These are phyloP conservation scores for Harringtonia lauricola DNA, from an alignment of 2,329 filamentous ascomycete species.

Conservation along the genomic window DNA sequence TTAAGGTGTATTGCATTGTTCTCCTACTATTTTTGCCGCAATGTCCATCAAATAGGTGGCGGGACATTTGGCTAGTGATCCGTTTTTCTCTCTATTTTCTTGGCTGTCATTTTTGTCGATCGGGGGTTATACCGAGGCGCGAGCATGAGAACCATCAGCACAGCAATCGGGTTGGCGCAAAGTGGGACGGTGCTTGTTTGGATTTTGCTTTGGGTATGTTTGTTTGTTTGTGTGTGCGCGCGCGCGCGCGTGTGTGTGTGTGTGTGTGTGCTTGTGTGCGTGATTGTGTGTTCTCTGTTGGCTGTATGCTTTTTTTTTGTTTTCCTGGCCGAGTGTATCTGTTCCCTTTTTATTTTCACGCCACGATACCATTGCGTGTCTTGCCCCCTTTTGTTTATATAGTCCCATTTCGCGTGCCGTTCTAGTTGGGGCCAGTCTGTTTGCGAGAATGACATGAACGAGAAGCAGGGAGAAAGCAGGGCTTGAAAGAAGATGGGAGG, in stretches of 20 bases:
- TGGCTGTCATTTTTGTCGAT: neutral
- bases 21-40: no score
- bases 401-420: neutral
- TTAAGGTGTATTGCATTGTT: constrained; percentile 2
- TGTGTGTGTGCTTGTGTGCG: neutral
- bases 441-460: neutral
- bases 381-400: neutral
- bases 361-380: constrained; percentile 9
- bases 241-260: neutral
- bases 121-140: constrained; percentile 4
- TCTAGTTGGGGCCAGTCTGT: neutral
- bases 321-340: neutral
- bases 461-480: neutral
- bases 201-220: constrained; percentile 1
- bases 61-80: neutral
- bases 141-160: constrained; percentile 12
- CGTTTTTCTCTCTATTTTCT: constrained; percentile 1
- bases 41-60: neutral
- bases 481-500: neutral
- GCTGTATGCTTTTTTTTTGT: neutral
- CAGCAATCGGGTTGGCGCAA: constrained; percentile 15
- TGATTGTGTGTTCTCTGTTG: neutral
- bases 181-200: constrained; percentile 10
- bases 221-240: neutral
- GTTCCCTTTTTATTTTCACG: constrained; percentile 2